Evolutionary conservation across 257 asterid genomes (phyloP).

Genomic region (Parsonsia alboflavescens): DNA sequence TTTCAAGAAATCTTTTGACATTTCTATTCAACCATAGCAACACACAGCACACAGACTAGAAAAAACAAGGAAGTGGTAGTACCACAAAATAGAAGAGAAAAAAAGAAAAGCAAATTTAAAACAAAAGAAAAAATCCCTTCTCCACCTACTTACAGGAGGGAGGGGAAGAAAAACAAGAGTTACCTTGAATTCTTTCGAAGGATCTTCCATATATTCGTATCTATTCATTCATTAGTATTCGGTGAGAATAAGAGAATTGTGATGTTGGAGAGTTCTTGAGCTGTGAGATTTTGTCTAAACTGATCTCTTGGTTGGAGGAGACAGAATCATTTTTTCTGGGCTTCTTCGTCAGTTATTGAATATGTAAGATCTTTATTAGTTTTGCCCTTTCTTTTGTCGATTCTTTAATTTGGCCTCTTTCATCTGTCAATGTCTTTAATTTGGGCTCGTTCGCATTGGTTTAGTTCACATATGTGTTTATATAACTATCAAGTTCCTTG

Average conservation of each 20-base stretch:
- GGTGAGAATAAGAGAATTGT: neutral
- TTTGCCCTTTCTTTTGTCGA: conserved; percentile 10
- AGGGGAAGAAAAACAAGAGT: conserved; percentile 3
- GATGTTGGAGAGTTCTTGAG: conserved; percentile 24
- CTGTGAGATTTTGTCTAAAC: conserved; percentile 27
- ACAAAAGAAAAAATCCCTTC: neutral
- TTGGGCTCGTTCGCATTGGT: conserved; percentile 7
- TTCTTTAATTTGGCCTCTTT: conserved; percentile 2
- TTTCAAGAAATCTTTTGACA: conserved; percentile 11
- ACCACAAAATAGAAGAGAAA: neutral
- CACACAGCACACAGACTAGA: neutral
- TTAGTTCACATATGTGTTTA: conserved; percentile 16
- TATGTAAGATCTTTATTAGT: conserved; percentile 33
- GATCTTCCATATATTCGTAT: conserved; percentile 21
- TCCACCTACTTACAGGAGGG: conserved; percentile 14
- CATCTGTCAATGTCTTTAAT: conserved; percentile 15
- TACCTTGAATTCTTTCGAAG: conserved; percentile 30
- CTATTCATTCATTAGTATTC: neutral
- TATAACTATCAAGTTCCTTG: conserved; percentile 20
- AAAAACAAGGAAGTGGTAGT: neutral
- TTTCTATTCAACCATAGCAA: conserved; percentile 4
- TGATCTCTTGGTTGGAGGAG: conserved; percentile 32
- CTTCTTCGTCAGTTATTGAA: conserved; percentile 25
- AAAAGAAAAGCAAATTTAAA: neutral
- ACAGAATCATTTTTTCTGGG: conserved; percentile 16